Evolutionary conservation across 2,329 filamentous ascomycete genomes (phyloP).

Genomic region (Phoma herbarum): DNA sequence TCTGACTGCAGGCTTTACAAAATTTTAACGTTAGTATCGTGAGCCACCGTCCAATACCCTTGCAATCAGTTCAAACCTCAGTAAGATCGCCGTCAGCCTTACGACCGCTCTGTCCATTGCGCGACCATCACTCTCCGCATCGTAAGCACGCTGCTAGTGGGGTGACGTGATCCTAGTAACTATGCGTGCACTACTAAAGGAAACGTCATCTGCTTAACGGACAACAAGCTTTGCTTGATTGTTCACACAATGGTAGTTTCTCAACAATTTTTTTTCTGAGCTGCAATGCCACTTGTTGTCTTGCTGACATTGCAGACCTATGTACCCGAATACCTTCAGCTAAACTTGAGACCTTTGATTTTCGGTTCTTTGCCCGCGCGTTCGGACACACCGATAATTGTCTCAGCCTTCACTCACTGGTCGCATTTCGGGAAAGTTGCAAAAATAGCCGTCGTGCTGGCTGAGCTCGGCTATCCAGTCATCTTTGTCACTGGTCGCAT

Average conservation of each 20-base stretch:
- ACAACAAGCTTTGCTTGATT: background rate
- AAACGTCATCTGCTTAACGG: background rate
- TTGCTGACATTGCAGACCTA: background rate
- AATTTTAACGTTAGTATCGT: background rate
- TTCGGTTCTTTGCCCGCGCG: background rate
- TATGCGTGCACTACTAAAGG: background rate
- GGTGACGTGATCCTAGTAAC: background rate
- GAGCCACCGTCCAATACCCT: background rate
- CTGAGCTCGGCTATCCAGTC: background rate
- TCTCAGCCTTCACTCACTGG: background rate
- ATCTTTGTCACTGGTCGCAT: background rate
- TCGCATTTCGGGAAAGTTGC: background rate
- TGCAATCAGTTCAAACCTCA: background rate
- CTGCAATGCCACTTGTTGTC: background rate
- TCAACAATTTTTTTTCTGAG: background rate
- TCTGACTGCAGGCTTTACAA: background rate
- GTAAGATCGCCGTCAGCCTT: background rate
- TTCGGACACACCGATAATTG: background rate
- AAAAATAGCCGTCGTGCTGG: background rate
- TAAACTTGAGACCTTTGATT: background rate
- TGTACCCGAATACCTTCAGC: background rate
- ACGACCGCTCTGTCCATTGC: background rate
- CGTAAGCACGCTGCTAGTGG: background rate
- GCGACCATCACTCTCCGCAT: background rate
- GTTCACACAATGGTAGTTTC: background rate